Conservation (phyloP, 2,329 filamentous ascomycete genomes). For the Neonectria faginata region DNA sequence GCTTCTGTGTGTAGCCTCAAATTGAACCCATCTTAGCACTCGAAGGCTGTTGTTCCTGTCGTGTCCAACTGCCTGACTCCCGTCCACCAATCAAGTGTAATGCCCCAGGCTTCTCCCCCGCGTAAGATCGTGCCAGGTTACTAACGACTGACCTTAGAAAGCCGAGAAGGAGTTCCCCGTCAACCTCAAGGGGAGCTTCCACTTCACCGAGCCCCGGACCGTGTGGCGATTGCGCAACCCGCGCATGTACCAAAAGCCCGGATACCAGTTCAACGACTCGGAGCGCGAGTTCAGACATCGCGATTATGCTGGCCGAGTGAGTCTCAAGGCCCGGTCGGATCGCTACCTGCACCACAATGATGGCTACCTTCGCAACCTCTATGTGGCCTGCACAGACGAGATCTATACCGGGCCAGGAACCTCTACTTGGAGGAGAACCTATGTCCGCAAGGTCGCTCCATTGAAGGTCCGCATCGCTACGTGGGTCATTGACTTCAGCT, state of each 20-base stretch:
- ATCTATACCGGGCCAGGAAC: conserved; percentile 42
- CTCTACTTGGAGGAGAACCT: conserved; percentile 46
- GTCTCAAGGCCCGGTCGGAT: conserved; percentile 39
- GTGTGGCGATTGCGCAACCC: conserved; percentile 40
- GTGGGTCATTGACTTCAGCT: conserved; percentile 45
- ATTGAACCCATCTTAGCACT: conserved; percentile 42
- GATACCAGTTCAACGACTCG: conserved; percentile 34
- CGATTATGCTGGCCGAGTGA: conserved; percentile 41
- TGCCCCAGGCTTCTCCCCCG: background rate
- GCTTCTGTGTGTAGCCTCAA: conserved; percentile 44
- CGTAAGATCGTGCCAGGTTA: conserved; percentile 8
- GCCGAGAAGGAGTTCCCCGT: conserved; percentile 44
- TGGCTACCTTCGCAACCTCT: conserved; percentile 44
- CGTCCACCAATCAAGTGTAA: conserved; percentile 11
- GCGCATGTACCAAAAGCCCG: conserved; percentile 39
- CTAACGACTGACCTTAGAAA: conserved; percentile 32
- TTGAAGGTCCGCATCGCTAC: conserved; percentile 44
- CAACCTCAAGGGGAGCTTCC: conserved; percentile 39
- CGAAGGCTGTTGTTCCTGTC: conserved; percentile 34
- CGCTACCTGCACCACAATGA: conserved; percentile 44
- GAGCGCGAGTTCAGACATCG: conserved; percentile 38
- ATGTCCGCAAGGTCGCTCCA: conserved; percentile 43
- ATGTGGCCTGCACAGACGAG: conserved; percentile 42
- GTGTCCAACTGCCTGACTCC: conserved; percentile 2
- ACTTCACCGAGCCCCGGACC: conserved; percentile 40